A percentile compares a stretch with the other conserved stretches of the same genome.
These are phyloP conservation scores for Penicillium griseofulvum DNA, from an alignment of 2,329 filamentous ascomycete species.

Conservation along the genomic window DNA sequence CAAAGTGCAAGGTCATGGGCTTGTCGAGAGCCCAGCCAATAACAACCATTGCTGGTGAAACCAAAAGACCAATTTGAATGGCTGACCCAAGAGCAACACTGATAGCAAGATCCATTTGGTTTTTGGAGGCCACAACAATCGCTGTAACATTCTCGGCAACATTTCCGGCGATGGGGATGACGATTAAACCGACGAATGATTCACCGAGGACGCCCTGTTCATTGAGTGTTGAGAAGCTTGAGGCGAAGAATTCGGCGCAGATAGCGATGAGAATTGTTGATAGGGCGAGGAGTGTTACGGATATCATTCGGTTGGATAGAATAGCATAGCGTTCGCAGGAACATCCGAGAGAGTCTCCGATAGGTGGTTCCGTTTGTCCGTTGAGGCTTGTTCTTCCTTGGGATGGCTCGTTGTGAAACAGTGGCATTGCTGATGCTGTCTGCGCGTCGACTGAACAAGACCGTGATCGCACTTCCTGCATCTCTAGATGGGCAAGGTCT, in stretches of 20 bases:
- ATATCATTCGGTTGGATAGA: slow-evolving; percentile 2
- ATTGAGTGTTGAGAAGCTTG: slow-evolving; percentile 64
- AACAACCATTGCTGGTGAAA: slow-evolving; percentile 68
- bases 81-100: slow-evolving; percentile 68
- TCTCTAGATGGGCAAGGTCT: slow-evolving; percentile 4
- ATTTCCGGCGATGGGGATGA: slow-evolving; percentile 71
- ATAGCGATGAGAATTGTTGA: slow-evolving; percentile 65
- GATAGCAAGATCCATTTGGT: slow-evolving; percentile 74
- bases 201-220: slow-evolving; percentile 57
- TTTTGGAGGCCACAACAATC: slow-evolving; percentile 68
- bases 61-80: slow-evolving; percentile 69
- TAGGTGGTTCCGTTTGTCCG: not conserved
- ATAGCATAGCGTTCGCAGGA: not conserved
- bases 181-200: slow-evolving; percentile 68
- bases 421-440: slow-evolving; percentile 6
- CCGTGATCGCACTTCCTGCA: slow-evolving; percentile 11
- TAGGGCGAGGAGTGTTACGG: slow-evolving; percentile 57
- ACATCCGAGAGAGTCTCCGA: not conserved
- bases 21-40: slow-evolving; percentile 63
- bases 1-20: slow-evolving; percentile 19
- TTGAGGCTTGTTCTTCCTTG: not conserved
- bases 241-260: slow-evolving; percentile 69
- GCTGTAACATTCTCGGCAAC: slow-evolving; percentile 72
- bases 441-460: slow-evolving; percentile 2
- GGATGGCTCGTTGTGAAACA: not conserved